Base-by-base conservation (phyloP, 306 rosid species). In the Ormosia emarginata region DNA sequence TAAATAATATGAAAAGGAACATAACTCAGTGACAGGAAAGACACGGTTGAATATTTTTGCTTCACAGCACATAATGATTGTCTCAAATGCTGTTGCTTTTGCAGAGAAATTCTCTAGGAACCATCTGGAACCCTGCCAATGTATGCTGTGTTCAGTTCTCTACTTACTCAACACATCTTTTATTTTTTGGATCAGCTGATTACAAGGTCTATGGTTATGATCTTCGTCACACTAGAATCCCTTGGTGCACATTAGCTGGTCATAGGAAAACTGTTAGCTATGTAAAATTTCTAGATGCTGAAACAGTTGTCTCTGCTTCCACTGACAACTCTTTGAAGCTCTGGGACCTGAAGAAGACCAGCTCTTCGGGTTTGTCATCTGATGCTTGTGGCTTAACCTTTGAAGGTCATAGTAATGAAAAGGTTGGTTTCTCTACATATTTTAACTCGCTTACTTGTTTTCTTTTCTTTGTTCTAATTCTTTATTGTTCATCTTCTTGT, bases 111-210 rank as follows among this genome's bases (percentile, higher is more conserved):
- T 89, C 91, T 85, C 29, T 91, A 36, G 87, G 92, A 77, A 93
- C 99, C 59, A 89, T 95, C 59, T 74, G 83, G 91, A 92, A 58
- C 79, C 80, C 77, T 56, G 97, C 97, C 44, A 92, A 92, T 82
- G 95, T 95, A 63, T 93, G 99, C 84, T 93, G 98, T 81, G 97
- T 95, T 81, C 98, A 95, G 86, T 95, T 95, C 90, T 93, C 97
- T 39, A 12, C 90, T 61, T 90, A 82, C 87, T 93, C 98, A 32
- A 74, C 90, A 58, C 79, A 95, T 83, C 86, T 89, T 65, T 85
- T 95, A 78, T 88, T 91, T 65, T 88, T 95, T n/a, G 99, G 99
- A 47, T 89, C 92, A 52, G 91, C 97, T 4, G 98, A 95, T 86
- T 92, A 89, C 84, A 86, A 80, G 77, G 91, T 89, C 32, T 93